These are phyloP conservation scores for Calonectria naviculata DNA, from an alignment of 2,329 filamentous ascomycete genomes.

Conservation along the genomic window DNA sequence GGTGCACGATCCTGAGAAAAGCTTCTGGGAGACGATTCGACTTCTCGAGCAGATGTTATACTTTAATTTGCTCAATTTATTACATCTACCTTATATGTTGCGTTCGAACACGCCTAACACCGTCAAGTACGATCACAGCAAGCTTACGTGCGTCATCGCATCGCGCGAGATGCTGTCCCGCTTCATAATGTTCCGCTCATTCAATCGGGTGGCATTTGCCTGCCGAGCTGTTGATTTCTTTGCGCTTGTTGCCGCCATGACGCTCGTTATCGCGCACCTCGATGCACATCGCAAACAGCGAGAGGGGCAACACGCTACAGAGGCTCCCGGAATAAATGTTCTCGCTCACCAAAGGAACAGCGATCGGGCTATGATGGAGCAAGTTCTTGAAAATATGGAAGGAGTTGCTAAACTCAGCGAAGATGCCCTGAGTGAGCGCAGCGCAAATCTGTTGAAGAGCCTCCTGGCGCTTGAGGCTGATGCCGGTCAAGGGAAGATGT, in stretches of 20 bases:
- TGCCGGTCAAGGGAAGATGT: neutral
- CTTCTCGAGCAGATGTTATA: slow-evolving; percentile 50
- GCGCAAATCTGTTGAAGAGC: neutral
- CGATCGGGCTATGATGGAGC: slow-evolving; percentile 12
- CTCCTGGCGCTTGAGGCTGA: slow-evolving; percentile 1
- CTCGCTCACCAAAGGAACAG: slow-evolving; percentile 4
- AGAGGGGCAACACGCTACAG: neutral
- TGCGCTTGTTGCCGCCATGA: slow-evolving; percentile 50
- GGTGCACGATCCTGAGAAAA: slow-evolving; percentile 27
- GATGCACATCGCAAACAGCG: neutral
- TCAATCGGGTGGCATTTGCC: slow-evolving; percentile 42
- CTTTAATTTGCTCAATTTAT: slow-evolving; percentile 50
- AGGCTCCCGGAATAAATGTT: neutral
- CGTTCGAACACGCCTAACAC: slow-evolving; percentile 24
- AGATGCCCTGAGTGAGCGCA: neutral
- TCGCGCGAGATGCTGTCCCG: slow-evolving; percentile 51
- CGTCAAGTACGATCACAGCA: slow-evolving; percentile 44
- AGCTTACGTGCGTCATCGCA: slow-evolving; percentile 49
- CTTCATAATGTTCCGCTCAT: slow-evolving; percentile 47
- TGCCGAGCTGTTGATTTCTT: slow-evolving; percentile 51
- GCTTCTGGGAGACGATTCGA: slow-evolving; percentile 44
- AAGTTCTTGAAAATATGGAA: slow-evolving; percentile 32
- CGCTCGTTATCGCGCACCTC: slow-evolving; percentile 46
- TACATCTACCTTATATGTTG: slow-evolving; percentile 54
- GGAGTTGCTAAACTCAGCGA: neutral